Evolutionary conservation across 1,284 basidiomycete genomes (phyloP), one percentile per base, ranked within the genome.

Genomic region (Microbotryum silenes-acaulis): DNA sequence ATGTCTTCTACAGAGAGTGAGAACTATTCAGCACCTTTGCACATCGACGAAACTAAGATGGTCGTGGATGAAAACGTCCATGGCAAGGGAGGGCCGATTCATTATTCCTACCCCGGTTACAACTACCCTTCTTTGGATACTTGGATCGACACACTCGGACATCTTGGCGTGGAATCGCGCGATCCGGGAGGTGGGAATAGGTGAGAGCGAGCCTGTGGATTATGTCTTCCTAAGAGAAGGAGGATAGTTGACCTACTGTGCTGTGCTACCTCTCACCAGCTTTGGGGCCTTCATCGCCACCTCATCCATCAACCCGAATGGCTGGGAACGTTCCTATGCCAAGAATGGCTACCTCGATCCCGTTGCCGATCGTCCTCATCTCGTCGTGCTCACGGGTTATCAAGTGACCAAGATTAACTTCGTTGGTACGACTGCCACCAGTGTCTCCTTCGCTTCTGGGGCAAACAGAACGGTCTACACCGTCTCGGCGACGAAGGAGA

Each of bases 341-440:
- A 60, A 81, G 83, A 59, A 81, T 1, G 85, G 81, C 1, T 88
- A 88, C 77, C 82, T 88, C 70, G 84, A 86, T 71, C 77, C 81
- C 9, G 42, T 62, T 27, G 50, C 61, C 20, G 57, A 59, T 14
- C 79, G 84, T 51, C 54, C 78, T 27, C 88, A 89, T 72, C 80
- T 88, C 54, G 79, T 81, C 62, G 82, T 88, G 62, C 77, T 85
- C 25, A 81, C 79, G 0, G 76, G 76, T 42, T 75, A 79, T 78
- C 70, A 82, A 76, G 86, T 84, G 37, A 86, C 86, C n/a, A 78
- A 80, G 61, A 72, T 88, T 53, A 71, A 82, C 50, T 64, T 46
- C 50, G 63, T 61, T 51, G 62, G 59, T 10, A 64, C 64, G 18
- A 68, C 63, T 42, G 85, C 85, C 8, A 80, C 78, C 12, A 81